Evolutionary conservation across 1,284 basidiomycete species (phyloP), one percentile per base, ranked within the genome.

Genomic region (Austroboletus rostrupii): DNA sequence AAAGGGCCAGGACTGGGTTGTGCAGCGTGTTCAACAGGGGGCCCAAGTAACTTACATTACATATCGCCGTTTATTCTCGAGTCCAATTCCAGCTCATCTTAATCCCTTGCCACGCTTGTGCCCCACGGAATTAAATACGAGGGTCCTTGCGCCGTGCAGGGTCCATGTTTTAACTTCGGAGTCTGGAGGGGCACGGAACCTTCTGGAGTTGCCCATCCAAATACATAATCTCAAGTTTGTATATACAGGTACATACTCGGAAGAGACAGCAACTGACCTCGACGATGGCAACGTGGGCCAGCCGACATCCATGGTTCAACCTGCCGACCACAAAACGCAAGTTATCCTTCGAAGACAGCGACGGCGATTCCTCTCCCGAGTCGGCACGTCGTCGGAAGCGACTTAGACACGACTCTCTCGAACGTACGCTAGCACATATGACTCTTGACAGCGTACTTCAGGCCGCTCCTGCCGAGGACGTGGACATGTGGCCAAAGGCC

Each of bases 241-340:
- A 23, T 14, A 2, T n/a, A n/a, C n/a, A n/a, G n/a, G n/a, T n/a
- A n/a, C n/a, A n/a, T n/a, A n/a, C n/a, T n/a, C n/a, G n/a, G n/a
- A n/a, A n/a, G n/a, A n/a, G n/a, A 14, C 16, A 33, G 17, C 8
- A 26, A 26, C 23, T 26, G 6, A 26, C 23, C 23, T 26, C 23
- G 6, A 26, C 23, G 23, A 64, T 65, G 67, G 52, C 69, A 29
- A 61, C 64, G 43, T 70, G 70, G 69, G 49, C 62, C 36, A 57
- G 75, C 37, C 69, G 70, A 35, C 81, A 83, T 58, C 80, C 81
- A 39, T 83, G 81, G 81, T 76, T 80, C 60, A 67, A 70, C 45
- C 65, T 67, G 47, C 61, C 72, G 1, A 61, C 72, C 43, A 69
- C 66, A 61, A 83, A 83, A 57, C 78, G 81, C 50, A 80, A 78